Percentiles rank a stretch among this genome's conserved stretches.
Conservation (phyloP, 2,329 filamentous ascomycete genomes). For the Pseudogymnoascus pannorum region DNA sequence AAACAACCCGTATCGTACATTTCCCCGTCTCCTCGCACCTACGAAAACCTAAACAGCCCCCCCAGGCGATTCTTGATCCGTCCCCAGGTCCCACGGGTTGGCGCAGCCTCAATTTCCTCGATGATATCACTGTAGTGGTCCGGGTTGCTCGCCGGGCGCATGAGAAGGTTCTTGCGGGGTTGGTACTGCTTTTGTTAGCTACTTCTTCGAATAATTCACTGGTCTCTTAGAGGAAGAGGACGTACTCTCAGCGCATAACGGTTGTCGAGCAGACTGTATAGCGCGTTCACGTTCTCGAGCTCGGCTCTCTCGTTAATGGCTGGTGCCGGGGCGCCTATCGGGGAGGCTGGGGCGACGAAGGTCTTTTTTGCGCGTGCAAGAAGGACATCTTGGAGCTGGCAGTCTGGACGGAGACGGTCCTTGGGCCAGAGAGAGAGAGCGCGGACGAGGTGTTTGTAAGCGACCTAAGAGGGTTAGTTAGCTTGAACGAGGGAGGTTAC, state of each 20-base stretch:
- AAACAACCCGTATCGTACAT: background rate
- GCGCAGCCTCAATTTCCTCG: slow-evolving; percentile 55
- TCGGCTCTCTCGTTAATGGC: slow-evolving; percentile 39
- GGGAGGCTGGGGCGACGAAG: slow-evolving; percentile 19
- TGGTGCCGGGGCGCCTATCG: slow-evolving; percentile 14
- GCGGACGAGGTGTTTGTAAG: slow-evolving; percentile 41
- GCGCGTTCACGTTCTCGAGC: slow-evolving; percentile 49
- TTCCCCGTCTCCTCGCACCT: slow-evolving; percentile 14
- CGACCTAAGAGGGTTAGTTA: slow-evolving; percentile 30
- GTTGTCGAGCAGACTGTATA: slow-evolving; percentile 53
- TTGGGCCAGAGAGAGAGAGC: slow-evolving; percentile 54
- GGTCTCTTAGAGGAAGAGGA: too few relatives aligned
- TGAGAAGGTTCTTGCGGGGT: slow-evolving; percentile 40
- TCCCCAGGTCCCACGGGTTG: slow-evolving; percentile 47
- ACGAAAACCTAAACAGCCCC: slow-evolving; percentile 53
- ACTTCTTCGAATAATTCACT: background rate
- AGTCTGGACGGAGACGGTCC: slow-evolving; percentile 54
- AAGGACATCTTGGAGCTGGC: slow-evolving; percentile 54
- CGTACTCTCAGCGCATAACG: slow-evolving; percentile 50
- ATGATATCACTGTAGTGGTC: slow-evolving; percentile 56
- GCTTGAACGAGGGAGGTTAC: background rate
- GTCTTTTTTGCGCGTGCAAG: slow-evolving; percentile 35
- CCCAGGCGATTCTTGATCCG: slow-evolving; percentile 47
- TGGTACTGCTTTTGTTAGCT: slow-evolving; percentile 31
- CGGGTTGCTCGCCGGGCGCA: slow-evolving; percentile 55